These are phyloP conservation scores for Suillus decipiens DNA, from an alignment of 768 basidiomycete genomes.

Conservation along the genomic window DNA sequence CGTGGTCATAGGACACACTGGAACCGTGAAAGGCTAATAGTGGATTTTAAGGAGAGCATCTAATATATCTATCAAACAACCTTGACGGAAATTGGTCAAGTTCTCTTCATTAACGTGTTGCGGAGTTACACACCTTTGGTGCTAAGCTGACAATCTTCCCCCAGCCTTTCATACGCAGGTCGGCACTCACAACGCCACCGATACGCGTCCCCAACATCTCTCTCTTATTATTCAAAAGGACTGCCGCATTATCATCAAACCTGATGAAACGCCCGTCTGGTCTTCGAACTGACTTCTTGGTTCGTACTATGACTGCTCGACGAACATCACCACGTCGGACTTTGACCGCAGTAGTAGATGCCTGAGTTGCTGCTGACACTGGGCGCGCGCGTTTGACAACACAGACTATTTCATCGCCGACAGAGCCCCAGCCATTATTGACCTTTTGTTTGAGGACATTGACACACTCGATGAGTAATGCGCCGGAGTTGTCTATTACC, in stretches of 20 bases:
- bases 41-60: background rate
- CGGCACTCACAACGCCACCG: constrained; percentile 90
- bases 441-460: constrained; percentile 96
- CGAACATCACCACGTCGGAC: constrained; percentile 92
- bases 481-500: constrained; percentile 98
- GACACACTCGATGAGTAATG: constrained; percentile 91
- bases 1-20: background rate
- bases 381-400: constrained; percentile 93
- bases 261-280: constrained; percentile 86
- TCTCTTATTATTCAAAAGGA: constrained; percentile 91
- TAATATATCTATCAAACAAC: constrained; percentile 9
- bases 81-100: background rate
- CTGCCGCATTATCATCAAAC: constrained; percentile 97
- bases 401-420: constrained; percentile 95
- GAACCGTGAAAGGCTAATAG: background rate
- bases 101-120: background rate
- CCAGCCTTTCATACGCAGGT: constrained; percentile 91
- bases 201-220: constrained; percentile 97
- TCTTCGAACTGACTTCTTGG: constrained; percentile 80
- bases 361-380: constrained; percentile 62
- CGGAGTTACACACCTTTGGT: constrained; percentile 64
- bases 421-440: constrained; percentile 90
- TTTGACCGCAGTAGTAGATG: constrained; percentile 81
- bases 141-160: constrained; percentile 91
- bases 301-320: constrained; percentile 94